Evolutionary conservation across 768 basidiomycete species (phyloP).

Genomic region (Mycena chlorophos): DNA sequence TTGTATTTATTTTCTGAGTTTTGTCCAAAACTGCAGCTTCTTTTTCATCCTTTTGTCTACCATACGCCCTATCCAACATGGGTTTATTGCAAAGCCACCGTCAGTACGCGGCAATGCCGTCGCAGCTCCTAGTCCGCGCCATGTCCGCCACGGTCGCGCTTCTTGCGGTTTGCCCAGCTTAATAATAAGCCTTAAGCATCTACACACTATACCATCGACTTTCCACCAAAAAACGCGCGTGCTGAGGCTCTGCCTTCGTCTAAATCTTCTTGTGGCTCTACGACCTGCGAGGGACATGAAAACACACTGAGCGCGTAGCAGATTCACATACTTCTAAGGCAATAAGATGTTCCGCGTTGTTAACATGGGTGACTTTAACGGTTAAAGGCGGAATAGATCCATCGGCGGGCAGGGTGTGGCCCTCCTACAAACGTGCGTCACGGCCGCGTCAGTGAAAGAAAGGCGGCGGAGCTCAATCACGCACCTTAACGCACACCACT

Average conservation of each 20-base stretch:
- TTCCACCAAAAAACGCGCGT: conserved; percentile 39
- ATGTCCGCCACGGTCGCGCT: too few relatives aligned
- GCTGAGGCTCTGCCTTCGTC: conserved; percentile 32
- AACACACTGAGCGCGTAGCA: neutral
- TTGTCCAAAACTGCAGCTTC: too few relatives aligned
- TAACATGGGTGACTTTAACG: conserved; percentile 39
- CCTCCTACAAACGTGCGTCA: conserved; percentile 31
- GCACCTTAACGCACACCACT: conserved; percentile 46
- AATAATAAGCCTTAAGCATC: too few relatives aligned
- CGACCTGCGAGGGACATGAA: conserved; percentile 12
- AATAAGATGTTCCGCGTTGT: conserved; percentile 36
- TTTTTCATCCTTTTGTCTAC: too few relatives aligned
- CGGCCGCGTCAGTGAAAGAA: neutral
- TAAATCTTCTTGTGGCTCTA: conserved; percentile 21
- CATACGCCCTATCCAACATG: too few relatives aligned
- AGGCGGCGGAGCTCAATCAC: conserved; percentile 3
- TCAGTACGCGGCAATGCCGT: too few relatives aligned
- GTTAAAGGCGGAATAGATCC: conserved; percentile 29
- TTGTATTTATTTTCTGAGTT: too few relatives aligned
- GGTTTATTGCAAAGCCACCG: too few relatives aligned
- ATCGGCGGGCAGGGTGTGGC: conserved; percentile 7
- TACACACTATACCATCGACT: conserved; percentile 12
- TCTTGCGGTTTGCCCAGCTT: too few relatives aligned
- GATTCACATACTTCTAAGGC: conserved; percentile 20
- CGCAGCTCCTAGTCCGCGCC: too few relatives aligned